Evolutionary conservation across 768 basidiomycete species (phyloP).

Genomic region (Termitomyces bulborhizus): DNA sequence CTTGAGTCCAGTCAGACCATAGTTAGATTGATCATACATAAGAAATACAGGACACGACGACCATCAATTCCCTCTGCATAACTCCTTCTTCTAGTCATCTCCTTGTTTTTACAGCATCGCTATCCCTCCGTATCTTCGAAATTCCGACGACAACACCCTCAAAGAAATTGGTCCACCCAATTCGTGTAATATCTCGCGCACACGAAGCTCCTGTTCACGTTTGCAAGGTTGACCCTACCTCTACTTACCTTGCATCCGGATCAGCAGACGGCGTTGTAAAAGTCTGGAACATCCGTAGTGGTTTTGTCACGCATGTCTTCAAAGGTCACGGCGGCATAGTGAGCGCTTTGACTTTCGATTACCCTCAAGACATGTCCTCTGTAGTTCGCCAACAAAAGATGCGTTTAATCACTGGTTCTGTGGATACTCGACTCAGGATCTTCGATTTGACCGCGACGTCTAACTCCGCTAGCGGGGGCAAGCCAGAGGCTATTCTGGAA

Average conservation of each 20-base stretch:
- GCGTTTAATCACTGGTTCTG: constrained; percentile 85
- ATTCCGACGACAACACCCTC: constrained; percentile 48
- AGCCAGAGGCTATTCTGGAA: constrained; percentile 79
- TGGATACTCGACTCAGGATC: constrained; percentile 87
- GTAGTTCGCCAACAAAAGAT: constrained; percentile 46
- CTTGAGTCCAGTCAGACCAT: background rate
- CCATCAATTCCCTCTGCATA: constrained; percentile 79
- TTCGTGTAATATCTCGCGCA: constrained; percentile 73
- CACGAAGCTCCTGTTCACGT: constrained; percentile 95
- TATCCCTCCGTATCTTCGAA: constrained; percentile 79
- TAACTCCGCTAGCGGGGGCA: constrained; percentile 46
- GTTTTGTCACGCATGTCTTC: constrained; percentile 91
- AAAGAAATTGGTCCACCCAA: constrained; percentile 54
- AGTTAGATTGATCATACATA: background rate
- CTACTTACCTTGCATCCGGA: constrained; percentile 89
- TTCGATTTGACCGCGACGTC: constrained; percentile 79
- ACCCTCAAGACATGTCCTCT: constrained; percentile 54
- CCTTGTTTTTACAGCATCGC: constrained; percentile 73
- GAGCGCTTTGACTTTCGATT: constrained; percentile 83
- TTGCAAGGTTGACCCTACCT: constrained; percentile 77
- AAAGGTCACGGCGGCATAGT: constrained; percentile 98
- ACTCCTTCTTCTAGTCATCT: constrained; percentile 72
- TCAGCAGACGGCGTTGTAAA: constrained; percentile 96
- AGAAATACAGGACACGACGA: constrained; percentile 64
- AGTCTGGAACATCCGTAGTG: constrained; percentile 88